Conservation (phyloP, 768 basidiomycete species). For the Tylopilus rubrobrunneus region DNA sequence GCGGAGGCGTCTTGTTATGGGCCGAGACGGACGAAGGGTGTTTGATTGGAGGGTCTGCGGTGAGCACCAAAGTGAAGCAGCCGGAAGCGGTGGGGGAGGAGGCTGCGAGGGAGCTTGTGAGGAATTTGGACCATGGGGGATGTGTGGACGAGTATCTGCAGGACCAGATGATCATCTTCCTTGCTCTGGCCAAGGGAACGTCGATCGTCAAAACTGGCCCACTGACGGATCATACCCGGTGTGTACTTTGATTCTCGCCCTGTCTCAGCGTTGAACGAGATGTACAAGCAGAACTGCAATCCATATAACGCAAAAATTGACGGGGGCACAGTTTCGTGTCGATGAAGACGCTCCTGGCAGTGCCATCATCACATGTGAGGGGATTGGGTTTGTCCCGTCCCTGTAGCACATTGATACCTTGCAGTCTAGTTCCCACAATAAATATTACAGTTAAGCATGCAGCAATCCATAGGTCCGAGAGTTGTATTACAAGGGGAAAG, state of each 20-base stretch:
- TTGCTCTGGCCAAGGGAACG: constrained; percentile 65
- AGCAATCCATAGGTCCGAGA: constrained; percentile 7
- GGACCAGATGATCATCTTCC: constrained; percentile 77
- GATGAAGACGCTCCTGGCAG: constrained; percentile 40
- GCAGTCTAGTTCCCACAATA: constrained; percentile 1
- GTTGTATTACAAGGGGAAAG: constrained; percentile 22
- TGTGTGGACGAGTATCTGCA: constrained; percentile 69
- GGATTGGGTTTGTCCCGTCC: constrained; percentile 52
- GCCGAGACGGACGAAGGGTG: constrained; percentile 69
- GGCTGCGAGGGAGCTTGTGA: constrained; percentile 57
- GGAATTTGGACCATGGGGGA: constrained; percentile 58
- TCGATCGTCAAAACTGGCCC: constrained; percentile 57
- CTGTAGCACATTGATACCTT: constrained; percentile 1
- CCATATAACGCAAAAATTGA: constrained; percentile 65
- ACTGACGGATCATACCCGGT: constrained; percentile 68
- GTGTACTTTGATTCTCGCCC: constrained; percentile 8
- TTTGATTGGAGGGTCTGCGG: constrained; percentile 63
- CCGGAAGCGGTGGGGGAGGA: constrained; percentile 50
- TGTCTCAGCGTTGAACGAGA: not conserved
- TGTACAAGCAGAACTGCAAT: constrained; percentile 52
- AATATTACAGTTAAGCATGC: constrained; percentile 23
- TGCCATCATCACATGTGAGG: constrained; percentile 55
- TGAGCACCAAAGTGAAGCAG: constrained; percentile 49
- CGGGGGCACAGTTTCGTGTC: constrained; percentile 59
- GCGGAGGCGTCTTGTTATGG: constrained; percentile 72